Base-by-base conservation (phyloP, 345 rosid genomes). In the Hevea brasiliensis region DNA sequence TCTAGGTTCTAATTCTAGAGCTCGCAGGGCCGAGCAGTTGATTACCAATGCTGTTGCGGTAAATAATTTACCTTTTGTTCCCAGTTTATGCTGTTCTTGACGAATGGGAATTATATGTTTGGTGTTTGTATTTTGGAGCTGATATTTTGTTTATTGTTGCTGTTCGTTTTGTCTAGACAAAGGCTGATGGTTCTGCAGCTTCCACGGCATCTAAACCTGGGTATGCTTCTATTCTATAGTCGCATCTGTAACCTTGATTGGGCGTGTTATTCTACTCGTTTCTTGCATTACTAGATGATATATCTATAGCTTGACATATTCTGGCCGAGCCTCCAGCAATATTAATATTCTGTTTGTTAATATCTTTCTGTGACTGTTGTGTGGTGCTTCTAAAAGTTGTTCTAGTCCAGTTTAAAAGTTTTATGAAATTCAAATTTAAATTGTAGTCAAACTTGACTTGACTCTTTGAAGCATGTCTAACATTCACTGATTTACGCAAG, bases 31-130 rank as follows among this genome's bases (percentile, higher is more conserved):
- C 55, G 83, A 87, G 41, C 82, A 77, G 40, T 74, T 85, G 84
- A 83, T 85, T 71, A 37, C 93, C 59, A 89, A 88, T 83, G 98
- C 97, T 71, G 91, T 93, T 81, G 95, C 91, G 61, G 98, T 91
- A 73, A 82, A 57, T 66, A 4, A 2, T 74, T 62, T 70, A 48
- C 17, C 32, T 20, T 20, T 48, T 41, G 40, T 24, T 51, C 6
- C 35, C 35, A 13, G 14, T 41, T 24, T 61, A 17, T 11, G 32
- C 7, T 26, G 6, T 24, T 27, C 59, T 50, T 12, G 37, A 32
- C 4, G n/a, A 32, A 32, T 32, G 37, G 37, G 37, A 32, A 32
- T 32, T 32, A 32, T 32, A 18, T 70, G 26, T 15, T 67, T 35
- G 24, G 35, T 67, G 15, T 59, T 21, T 29, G 50, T 73, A 18